Conservation (phyloP, 768 basidiomycete genomes). For the Lanmaoa rubissima region DNA sequence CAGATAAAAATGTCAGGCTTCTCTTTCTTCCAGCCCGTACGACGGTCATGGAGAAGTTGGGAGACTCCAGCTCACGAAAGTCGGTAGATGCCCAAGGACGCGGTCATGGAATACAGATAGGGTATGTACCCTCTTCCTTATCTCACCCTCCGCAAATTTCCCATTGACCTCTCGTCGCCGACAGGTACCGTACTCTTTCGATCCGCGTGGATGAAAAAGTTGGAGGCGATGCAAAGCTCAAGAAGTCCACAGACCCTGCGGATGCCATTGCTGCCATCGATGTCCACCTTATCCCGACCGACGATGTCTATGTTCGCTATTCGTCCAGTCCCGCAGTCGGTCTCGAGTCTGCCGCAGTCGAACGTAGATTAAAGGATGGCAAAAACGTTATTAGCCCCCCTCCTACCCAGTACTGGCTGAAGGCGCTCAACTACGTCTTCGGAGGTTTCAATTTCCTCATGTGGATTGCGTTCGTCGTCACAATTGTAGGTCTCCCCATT, state of each 20-base stretch:
- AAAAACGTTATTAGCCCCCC: constrained; percentile 52
- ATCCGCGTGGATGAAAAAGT: constrained; percentile 40
- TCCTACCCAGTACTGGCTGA: constrained; percentile 46
- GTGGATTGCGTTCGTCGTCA: constrained; percentile 53
- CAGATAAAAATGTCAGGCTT: constrained; percentile 11
- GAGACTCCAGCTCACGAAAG: constrained; percentile 12
- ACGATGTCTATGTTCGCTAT: constrained; percentile 45
- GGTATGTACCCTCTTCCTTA: constrained; percentile 7
- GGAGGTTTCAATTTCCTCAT: constrained; percentile 59
- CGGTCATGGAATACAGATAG: constrained; percentile 32
- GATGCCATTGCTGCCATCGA: constrained; percentile 46
- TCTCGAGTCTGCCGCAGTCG: constrained; percentile 46
- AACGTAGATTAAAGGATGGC: constrained; percentile 38
- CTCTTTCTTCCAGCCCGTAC: not conserved
- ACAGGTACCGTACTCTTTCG: constrained; percentile 45
- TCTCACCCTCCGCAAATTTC: fast-evolving
- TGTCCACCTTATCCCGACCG: constrained; percentile 41
- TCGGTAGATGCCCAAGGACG: constrained; percentile 14
- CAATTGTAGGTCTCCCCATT: constrained; percentile 32
- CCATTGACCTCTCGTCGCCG: not conserved
- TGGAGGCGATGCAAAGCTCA: constrained; percentile 8
- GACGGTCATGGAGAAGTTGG: constrained; percentile 20
- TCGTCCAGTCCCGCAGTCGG: constrained; percentile 43
- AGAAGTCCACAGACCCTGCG: constrained; percentile 32
- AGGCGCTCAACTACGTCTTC: constrained; percentile 51